These are phyloP conservation scores for Fusarium brachygibbosum DNA, from an alignment of 2,329 filamentous ascomycete species.

Conservation along the genomic window DNA sequence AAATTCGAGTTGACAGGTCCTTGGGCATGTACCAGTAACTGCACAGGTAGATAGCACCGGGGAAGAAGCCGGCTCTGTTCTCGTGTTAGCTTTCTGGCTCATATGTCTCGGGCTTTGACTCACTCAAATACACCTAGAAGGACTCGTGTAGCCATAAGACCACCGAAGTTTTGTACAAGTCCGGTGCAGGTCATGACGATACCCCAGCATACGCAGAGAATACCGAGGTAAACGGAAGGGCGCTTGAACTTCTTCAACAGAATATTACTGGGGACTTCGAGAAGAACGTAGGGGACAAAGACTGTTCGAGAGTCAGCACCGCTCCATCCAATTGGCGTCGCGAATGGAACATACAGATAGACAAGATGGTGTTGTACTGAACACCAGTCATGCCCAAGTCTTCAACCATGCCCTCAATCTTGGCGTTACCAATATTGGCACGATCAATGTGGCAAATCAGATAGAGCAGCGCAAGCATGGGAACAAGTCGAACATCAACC, in stretches of 20 bases:
- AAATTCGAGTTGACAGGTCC: conserved; percentile 79
- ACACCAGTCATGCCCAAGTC: conserved; percentile 64
- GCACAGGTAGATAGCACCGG: conserved; percentile 79
- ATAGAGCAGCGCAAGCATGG: conserved; percentile 69
- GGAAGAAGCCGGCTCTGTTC: conserved; percentile 72
- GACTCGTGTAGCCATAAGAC: conserved; percentile 71
- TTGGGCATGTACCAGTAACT: conserved; percentile 82
- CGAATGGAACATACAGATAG: conserved; percentile 73
- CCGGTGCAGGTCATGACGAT: conserved; percentile 74
- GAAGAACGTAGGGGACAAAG: conserved; percentile 44
- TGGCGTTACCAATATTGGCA: conserved; percentile 66
- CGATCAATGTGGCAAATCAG: conserved; percentile 69
- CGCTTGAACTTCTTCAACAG: conserved; percentile 47
- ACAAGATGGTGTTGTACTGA: conserved; percentile 69
- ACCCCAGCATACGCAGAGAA: conserved; percentile 66
- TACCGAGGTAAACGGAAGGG: conserved; percentile 44
- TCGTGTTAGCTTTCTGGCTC: not conserved
- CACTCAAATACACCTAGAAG: conserved; percentile 76
- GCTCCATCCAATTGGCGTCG: rapidly evolving
- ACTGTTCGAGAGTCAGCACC: conserved; percentile 10
- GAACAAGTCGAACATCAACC: conserved; percentile 55
- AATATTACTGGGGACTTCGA: conserved; percentile 49
- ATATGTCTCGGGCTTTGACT: not conserved
- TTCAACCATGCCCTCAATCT: conserved; percentile 58
- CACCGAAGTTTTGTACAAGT: conserved; percentile 68